Percentiles rank a stretch among this genome's conserved stretches.
These are phyloP conservation scores for Dichomitus squalens DNA, from an alignment of 1,284 basidiomycete genomes.

Conservation along the genomic window DNA sequence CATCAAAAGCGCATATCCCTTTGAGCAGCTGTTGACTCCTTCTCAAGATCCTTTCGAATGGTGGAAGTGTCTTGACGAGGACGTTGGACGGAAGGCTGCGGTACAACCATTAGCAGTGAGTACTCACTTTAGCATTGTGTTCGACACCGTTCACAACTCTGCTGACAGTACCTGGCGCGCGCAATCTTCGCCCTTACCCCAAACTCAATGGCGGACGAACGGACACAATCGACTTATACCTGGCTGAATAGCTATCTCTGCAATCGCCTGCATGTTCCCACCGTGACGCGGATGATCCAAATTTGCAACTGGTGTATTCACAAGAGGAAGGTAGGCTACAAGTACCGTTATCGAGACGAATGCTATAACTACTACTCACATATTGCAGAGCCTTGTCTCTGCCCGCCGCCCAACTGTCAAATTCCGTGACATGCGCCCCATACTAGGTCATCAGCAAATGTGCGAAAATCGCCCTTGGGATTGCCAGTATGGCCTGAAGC, in stretches of 20 bases:
- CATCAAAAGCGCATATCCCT: neutral
- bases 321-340: neutral
- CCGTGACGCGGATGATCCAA: neutral
- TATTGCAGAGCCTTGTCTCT: neutral
- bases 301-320: neutral
- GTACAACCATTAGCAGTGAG: neutral
- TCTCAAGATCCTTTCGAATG: neutral
- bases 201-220: constrained; percentile 3
- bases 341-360: neutral
- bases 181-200: neutral
- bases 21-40: neutral
- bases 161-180: neutral
- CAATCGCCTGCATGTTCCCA: neutral
- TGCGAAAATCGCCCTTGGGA: no score
- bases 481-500: neutral
- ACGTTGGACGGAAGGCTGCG: neutral
- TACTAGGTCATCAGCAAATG: no score
- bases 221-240: neutral
- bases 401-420: neutral
- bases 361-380: neutral
- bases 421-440: neutral
- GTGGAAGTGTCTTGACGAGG: neutral
- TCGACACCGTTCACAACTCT: neutral
- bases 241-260: neutral
- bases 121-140: no score